Evolutionary conservation across 2,329 filamentous ascomycete genomes (phyloP).

Genomic region (Talaromyces sp.): DNA sequence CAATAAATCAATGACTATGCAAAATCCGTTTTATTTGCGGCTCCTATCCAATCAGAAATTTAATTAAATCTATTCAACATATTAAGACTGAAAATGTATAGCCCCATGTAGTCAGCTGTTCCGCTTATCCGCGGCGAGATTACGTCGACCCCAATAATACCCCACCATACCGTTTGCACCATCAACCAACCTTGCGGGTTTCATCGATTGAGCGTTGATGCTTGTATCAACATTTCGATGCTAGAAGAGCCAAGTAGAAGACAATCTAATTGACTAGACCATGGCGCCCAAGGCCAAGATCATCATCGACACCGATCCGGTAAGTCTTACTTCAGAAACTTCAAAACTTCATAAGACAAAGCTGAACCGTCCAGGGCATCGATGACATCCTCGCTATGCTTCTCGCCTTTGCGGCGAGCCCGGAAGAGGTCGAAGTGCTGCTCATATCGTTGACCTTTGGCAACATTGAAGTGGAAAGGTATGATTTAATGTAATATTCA

Average conservation of each 20-base stretch:
- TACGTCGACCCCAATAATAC: not conserved
- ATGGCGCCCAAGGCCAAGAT: constrained; percentile 59
- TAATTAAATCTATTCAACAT: too few species aligned
- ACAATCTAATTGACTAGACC: not conserved
- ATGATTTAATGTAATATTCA: constrained; percentile 6
- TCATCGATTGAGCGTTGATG: not conserved
- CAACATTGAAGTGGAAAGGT: constrained; percentile 84
- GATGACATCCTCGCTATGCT: constrained; percentile 89
- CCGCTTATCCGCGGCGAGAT: not conserved
- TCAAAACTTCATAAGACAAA: not conserved
- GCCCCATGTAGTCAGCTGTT: not conserved
- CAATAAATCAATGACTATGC: too few species aligned
- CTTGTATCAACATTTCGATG: too few species aligned
- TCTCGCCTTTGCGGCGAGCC: constrained; percentile 71
- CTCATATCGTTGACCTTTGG: constrained; percentile 89
- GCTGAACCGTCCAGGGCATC: constrained; percentile 51
- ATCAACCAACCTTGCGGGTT: not conserved
- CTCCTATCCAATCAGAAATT: too few species aligned
- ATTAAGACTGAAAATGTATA: too few species aligned
- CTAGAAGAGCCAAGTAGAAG: not conserved
- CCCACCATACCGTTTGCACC: not conserved
- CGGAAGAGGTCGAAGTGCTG: constrained; percentile 78
- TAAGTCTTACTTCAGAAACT: constrained; percentile 30
- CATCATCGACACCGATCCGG: constrained; percentile 96
- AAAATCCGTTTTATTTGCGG: too few species aligned